Percentiles rank a stretch among this genome's conserved stretches.
phyloP scores from a whole-genome alignment of 768 basidiomycete genomes.

The Sporobolomyces pararoseus region DNA sequence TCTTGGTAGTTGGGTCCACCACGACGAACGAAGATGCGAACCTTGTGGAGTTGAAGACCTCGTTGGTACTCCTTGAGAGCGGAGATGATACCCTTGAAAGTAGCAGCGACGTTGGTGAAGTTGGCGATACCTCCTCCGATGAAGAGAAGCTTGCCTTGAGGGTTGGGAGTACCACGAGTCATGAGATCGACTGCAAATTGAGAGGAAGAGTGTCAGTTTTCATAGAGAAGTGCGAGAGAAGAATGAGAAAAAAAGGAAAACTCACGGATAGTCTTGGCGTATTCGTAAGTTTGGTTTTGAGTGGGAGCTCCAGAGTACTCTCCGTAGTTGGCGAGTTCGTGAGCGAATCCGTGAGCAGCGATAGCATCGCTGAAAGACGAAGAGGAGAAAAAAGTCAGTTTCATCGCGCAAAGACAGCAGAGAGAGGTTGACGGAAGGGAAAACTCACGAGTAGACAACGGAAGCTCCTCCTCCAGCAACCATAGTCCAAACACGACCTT shows the following conservation, averaged over 20 bases:
- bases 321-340: conserved; percentile 98
- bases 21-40: conserved; percentile 94
- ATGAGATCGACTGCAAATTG: conserved; percentile 81
- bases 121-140: conserved; percentile 99
- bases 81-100: conserved; percentile 99
- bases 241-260: conserved; percentile 33
- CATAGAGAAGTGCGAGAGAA: neutral
- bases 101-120: conserved; percentile 96
- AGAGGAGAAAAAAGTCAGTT: no score
- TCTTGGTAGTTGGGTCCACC: conserved; percentile 99
- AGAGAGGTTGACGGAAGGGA: neutral
- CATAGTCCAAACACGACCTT: conserved; percentile 99
- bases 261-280: conserved; percentile 94
- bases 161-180: conserved; percentile 70
- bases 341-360: conserved; percentile 87
- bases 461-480: conserved; percentile 92
- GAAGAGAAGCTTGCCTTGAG: conserved; percentile 94
- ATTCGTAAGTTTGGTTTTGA: conserved; percentile 97
- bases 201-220: neutral
- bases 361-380: conserved; percentile 59
- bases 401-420: neutral
- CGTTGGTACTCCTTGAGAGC: conserved; percentile 90
- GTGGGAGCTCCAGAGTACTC: conserved; percentile 98
- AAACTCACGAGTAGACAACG: conserved; percentile 58
- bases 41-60: conserved; percentile 73